A percentile compares a stretch with the other conserved stretches of the same genome.
phyloP scores from a whole-genome alignment of 176 grass and related monocot genomes.

The Saccharum officinarum region DNA sequence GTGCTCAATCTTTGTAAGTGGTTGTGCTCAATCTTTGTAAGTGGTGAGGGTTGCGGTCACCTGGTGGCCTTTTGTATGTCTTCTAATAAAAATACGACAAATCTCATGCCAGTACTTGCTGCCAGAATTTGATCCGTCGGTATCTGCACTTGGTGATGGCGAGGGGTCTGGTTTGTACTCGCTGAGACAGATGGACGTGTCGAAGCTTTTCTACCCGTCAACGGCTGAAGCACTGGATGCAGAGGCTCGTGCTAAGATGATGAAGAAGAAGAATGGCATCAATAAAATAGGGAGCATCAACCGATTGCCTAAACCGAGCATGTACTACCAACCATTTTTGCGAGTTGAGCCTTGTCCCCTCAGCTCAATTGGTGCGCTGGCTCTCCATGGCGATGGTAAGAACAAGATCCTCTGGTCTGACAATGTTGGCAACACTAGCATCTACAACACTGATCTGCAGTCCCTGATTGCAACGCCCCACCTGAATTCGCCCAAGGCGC shows the following conservation, averaged over 20 bases:
- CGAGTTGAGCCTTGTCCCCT: background rate
- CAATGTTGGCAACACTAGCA: background rate
- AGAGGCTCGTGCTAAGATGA: background rate
- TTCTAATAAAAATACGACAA: too few species aligned
- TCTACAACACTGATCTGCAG: background rate
- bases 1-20: too few species aligned
- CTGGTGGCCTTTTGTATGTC: too few species aligned
- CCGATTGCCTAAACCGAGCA: background rate
- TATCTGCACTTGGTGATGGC: background rate
- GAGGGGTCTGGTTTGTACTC: background rate
- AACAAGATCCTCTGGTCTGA: background rate
- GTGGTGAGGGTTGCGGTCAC: too few species aligned
- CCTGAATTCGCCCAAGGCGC: background rate
- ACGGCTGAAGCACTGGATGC: background rate
- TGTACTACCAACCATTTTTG: background rate
- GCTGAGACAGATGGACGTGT: background rate
- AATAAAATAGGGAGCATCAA: background rate
- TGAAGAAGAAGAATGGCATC: too few species aligned
- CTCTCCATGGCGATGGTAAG: background rate
- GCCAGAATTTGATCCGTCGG: background rate
- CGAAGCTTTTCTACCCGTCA: background rate
- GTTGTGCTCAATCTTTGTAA: too few species aligned
- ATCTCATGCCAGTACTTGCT: too few species aligned
- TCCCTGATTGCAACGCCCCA: accelerated
- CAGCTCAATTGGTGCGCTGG: background rate